Conservation (phyloP, 805 yeast species). For the Priceomyces melissophilus region DNA sequence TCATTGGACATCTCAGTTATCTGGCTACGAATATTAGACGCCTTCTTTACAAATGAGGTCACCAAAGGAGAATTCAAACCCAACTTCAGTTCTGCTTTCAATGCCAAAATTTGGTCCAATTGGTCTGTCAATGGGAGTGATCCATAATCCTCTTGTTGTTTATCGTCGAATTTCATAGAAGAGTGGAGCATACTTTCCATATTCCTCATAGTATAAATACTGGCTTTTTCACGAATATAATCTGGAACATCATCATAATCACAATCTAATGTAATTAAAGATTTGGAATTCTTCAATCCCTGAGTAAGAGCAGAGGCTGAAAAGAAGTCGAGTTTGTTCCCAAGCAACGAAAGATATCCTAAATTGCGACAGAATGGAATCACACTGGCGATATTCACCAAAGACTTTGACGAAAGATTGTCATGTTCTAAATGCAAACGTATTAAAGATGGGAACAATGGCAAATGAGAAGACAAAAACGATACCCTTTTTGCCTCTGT, state of each 20-base stretch:
- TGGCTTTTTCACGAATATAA: slow-evolving; percentile 64
- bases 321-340: slow-evolving; percentile 58
- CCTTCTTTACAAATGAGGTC: slow-evolving; percentile 21
- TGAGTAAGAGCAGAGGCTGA: slow-evolving; percentile 64
- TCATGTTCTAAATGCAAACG: slow-evolving; percentile 74
- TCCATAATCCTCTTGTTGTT: neutral
- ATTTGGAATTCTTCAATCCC: slow-evolving; percentile 61
- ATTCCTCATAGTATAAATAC: slow-evolving; percentile 77
- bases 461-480: slow-evolving; percentile 60
- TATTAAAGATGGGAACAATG: slow-evolving; percentile 59
- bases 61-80: slow-evolving; percentile 34
- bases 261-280: slow-evolving; percentile 66
- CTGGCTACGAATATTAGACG: slow-evolving; percentile 26
- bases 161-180: slow-evolving; percentile 3
- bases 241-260: slow-evolving; percentile 62
- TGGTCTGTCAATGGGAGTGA: slow-evolving; percentile 22
- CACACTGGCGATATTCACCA: slow-evolving; percentile 61
- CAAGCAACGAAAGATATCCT: slow-evolving; percentile 65
- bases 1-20: slow-evolving; percentile 40
- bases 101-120: slow-evolving; percentile 27
- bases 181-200: slow-evolving; percentile 57
- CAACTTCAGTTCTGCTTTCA: slow-evolving; percentile 29
- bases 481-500: slow-evolving; percentile 35
- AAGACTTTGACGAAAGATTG: slow-evolving; percentile 51
- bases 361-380: slow-evolving; percentile 65